Base-by-base conservation (phyloP, 23 red algal genomes). In the Rhodosorus marinus region DNA sequence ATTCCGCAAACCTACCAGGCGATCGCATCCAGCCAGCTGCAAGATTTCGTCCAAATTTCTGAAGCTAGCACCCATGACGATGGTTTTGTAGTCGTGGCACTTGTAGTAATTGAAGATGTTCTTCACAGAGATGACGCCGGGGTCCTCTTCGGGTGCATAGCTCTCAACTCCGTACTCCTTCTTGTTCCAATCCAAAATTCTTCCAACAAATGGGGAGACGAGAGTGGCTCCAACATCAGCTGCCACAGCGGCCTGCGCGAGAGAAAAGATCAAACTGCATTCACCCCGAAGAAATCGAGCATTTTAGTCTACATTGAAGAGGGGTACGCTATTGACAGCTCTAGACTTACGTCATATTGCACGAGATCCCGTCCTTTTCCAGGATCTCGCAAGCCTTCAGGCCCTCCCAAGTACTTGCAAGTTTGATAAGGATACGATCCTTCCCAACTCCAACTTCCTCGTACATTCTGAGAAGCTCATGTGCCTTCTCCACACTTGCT, bases 331-430 rank as follows among this genome's bases (percentile, higher is more conserved):
- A n/a, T n/a, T n/a, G n/a, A n/a, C n/a, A n/a, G n/a, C n/a, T n/a
- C n/a, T n/a, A n/a, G n/a, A n/a, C n/a, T n/a, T n/a, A n/a, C 20
- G 81, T 87, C 81, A 87, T 87, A 35, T 87, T 87, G 59, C 55
- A 66, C 31, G 62, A 53, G 31, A 87, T 87, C 19, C 81, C 81
- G 34, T 33, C 55, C 0, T 11, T 49, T 61, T 87, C 30, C 24
- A 87, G 69, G 21, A 49, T 26, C 25, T 64, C 57, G 33, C 70
- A 75, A 3, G 81, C 81, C 72, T 75, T 27, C 4, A 87, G 36
- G 20, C 81, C 81, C 53, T 87, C 81, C 81, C 81, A 87, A 47
- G 81, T 87, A 17, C 70, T 70, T 26, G 81, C 81, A 27, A 87
- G 32, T 63, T 87, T 87, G 60, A 87, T 70, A 31, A 87, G 70